These are phyloP conservation scores for Globisporangium rhizosaccharum DNA, from an alignment of 352 stramenopile species.

Conservation along the genomic window DNA sequence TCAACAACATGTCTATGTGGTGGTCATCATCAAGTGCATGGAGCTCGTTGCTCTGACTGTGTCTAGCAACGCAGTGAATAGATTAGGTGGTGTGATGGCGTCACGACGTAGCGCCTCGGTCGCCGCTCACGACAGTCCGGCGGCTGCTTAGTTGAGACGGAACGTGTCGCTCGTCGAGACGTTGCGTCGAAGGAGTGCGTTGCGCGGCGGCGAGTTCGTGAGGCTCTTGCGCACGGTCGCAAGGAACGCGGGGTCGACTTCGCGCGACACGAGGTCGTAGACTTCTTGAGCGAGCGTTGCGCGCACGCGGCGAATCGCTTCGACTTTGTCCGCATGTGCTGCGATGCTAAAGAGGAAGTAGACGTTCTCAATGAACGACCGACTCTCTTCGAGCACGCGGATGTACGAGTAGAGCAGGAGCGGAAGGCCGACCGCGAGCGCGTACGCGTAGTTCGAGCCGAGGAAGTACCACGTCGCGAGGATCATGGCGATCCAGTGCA, in stretches of 20 bases:
- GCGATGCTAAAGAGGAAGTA: slow-evolving; percentile 72
- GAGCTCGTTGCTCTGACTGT: too few relatives aligned
- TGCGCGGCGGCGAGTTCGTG: slow-evolving; percentile 28
- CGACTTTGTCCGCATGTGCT: slow-evolving; percentile 50
- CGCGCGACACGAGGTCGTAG: slow-evolving; percentile 42
- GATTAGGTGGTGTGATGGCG: too few relatives aligned
- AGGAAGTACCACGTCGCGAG: slow-evolving; percentile 47
- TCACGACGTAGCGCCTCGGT: too few relatives aligned
- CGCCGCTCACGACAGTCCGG: background rate
- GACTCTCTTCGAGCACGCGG: slow-evolving; percentile 68
- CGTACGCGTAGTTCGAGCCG: slow-evolving; percentile 53
- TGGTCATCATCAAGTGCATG: too few relatives aligned
- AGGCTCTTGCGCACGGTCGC: slow-evolving; percentile 49
- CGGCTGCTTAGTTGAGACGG: background rate
- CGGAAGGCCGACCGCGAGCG: slow-evolving; percentile 45
- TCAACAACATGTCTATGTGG: background rate
- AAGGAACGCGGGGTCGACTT: slow-evolving; percentile 53
- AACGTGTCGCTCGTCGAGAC: slow-evolving; percentile 43
- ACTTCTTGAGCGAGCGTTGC: slow-evolving; percentile 48
- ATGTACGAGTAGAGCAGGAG: slow-evolving; percentile 77
- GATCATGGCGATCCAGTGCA: slow-evolving; percentile 66
- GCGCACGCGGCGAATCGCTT: slow-evolving; percentile 46
- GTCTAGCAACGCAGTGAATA: too few relatives aligned
- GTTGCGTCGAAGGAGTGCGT: slow-evolving; percentile 25
- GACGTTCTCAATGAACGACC: slow-evolving; percentile 73